Evolutionary conservation across 352 stramenopile species (phyloP).

Genomic region (Pythium rishiriense): DNA sequence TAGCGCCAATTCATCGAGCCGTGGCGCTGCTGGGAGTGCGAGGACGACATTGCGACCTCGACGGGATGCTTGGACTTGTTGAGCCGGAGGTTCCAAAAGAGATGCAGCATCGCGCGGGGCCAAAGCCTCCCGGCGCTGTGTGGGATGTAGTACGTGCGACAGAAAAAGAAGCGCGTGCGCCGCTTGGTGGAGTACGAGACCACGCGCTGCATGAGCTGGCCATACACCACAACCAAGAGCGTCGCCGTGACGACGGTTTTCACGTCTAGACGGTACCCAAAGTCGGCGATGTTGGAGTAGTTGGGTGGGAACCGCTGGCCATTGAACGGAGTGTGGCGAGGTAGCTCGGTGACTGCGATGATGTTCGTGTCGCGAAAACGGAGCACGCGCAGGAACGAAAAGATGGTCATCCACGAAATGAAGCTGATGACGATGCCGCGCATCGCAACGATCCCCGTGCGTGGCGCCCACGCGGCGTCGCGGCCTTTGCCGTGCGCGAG

Average conservation of each 20-base stretch:
- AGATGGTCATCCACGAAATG: constrained; percentile 31
- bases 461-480: constrained; percentile 9
- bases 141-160: constrained; percentile 22
- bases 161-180: constrained; percentile 13
- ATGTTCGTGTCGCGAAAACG: constrained; percentile 21
- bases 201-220: not conserved
- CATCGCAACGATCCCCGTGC: constrained; percentile 25
- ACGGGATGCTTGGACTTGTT: not conserved
- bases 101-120: constrained; percentile 13
- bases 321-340: constrained; percentile 7
- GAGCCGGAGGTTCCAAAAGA: constrained; percentile 22
- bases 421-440: constrained; percentile 25
- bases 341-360: not conserved
- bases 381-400: constrained; percentile 20
- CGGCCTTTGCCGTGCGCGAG: constrained; percentile 9
- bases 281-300: constrained; percentile 16
- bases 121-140: constrained; percentile 21
- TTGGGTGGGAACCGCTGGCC: not conserved
- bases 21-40: not conserved
- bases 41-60: not conserved
- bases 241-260: constrained; percentile 6
- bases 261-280: constrained; percentile 16
- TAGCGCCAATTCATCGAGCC: not conserved
- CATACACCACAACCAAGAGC: not conserved
- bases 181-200: not conserved